Evolutionary conservation across 352 stramenopile species (phyloP), one percentile per base, ranked within the genome.

Genomic region (Phytophthora rubi): DNA sequence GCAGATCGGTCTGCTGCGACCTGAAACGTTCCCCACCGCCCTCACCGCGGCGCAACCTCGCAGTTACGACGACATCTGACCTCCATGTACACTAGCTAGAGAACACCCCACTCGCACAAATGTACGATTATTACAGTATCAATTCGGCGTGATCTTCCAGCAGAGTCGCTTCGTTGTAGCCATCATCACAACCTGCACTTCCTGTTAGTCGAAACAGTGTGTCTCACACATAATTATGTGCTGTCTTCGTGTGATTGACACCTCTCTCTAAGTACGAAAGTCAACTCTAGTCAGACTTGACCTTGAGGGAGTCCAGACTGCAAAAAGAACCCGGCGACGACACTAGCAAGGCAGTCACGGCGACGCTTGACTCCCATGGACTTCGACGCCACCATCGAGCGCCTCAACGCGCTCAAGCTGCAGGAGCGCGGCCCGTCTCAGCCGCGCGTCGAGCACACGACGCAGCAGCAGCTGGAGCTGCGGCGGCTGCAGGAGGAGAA

Each of bases 381-480:
- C 63, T 77, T 92, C 32, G 83, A 92, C 75, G 80, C 78, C 21
- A 82, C 85, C 18, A 92, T 93, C 71, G 82, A 91, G 81, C 82
- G 84, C 18, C 72, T 93, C 6, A 85, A 89, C 70, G 81, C 83
- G 58, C 80, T 93, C 28, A 90, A 90, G 71, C 73, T 93, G 49
- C 83, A 91, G 57, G 80, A 89, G 35, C 55, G 56, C 47, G 55
- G 56, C 16, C 7, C 54, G 9, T 28, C 42, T 0, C 62, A 76
- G 6, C 23, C 18, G 10, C 28, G 39, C 23, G 30, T 33, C 8
- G 65, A 68, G 8, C 66, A 68, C 32, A 62, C 59, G 32, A 39
- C 58, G 51, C 71, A 76, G 21, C 68, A 74, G n/a, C 62, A 81
- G 26, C 16, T 55, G 4, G 77, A 89, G 53, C 37, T 85, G 18